Percentiles rank a stretch among this genome's conserved stretches.
Evolutionary conservation across 2,329 filamentous ascomycete species (phyloP).

Genomic region (Fusarium sp.): DNA sequence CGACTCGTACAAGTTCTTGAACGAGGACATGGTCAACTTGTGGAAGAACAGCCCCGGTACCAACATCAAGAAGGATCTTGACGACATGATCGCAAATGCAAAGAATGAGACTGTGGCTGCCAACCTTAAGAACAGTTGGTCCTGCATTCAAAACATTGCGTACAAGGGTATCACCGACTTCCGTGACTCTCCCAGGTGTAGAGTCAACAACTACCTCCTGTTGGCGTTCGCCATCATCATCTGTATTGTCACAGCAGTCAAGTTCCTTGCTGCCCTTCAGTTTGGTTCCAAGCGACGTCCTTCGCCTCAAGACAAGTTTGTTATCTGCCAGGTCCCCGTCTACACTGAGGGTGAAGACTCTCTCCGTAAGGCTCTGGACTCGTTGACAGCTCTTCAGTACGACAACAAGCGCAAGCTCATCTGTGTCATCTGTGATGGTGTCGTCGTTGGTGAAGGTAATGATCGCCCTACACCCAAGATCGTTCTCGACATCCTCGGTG

Average conservation of each 20-base stretch:
- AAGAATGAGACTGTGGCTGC: slow-evolving; percentile 63
- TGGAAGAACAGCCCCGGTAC: slow-evolving; percentile 81
- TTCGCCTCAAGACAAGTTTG: slow-evolving; percentile 94
- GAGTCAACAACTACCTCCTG: slow-evolving; percentile 91
- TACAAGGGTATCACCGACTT: slow-evolving; percentile 89
- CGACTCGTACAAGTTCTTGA: slow-evolving; percentile 76
- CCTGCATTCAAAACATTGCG: slow-evolving; percentile 86
- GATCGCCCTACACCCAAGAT: slow-evolving; percentile 98
- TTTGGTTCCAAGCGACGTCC: slow-evolving; percentile 92
- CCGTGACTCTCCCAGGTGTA: slow-evolving; percentile 78
- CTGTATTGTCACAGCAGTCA: slow-evolving; percentile 81
- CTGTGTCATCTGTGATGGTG: slow-evolving; percentile 94
- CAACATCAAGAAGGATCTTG: slow-evolving; percentile 77
- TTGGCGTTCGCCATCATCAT: slow-evolving; percentile 88
- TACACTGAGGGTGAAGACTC: slow-evolving; percentile 99
- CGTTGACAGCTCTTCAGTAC: slow-evolving; percentile 91
- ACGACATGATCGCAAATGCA: slow-evolving; percentile 61
- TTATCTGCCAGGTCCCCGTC: slow-evolving; percentile 97
- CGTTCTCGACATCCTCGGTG: slow-evolving; percentile 94
- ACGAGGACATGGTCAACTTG: slow-evolving; percentile 72
- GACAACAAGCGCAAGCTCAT: slow-evolving; percentile 99
- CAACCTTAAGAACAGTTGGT: slow-evolving; percentile 72
- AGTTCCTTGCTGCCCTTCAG: slow-evolving; percentile 93
- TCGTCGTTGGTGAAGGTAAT: slow-evolving; percentile 96
- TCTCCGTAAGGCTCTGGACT: slow-evolving; percentile 90